phyloP scores from a whole-genome alignment of 1,284 basidiomycete genomes.

The Ustilago crameri region DNA sequence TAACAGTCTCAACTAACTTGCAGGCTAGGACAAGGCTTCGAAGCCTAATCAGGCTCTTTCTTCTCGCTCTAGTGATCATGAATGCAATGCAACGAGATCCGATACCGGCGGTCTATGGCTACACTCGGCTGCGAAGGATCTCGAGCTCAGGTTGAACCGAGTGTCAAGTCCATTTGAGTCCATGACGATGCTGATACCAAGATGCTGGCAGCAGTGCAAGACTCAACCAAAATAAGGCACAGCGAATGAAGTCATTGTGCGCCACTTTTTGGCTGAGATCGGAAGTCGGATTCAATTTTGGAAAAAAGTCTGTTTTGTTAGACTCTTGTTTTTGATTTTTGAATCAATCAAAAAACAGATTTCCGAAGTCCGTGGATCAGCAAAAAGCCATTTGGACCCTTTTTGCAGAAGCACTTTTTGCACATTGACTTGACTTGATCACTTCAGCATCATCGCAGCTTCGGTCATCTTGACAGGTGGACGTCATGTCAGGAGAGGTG shows the following conservation, averaged over 20 bases:
- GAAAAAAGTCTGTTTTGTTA: not conserved
- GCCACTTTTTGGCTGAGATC: not conserved
- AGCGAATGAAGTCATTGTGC: conserved; percentile 8
- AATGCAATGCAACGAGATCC: too few relatives aligned
- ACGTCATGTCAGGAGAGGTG: conserved; percentile 23
- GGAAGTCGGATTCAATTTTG: not conserved
- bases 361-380: too few relatives aligned
- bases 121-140: too few relatives aligned
- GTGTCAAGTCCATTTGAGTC: too few relatives aligned
- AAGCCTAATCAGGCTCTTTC: too few relatives aligned
- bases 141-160: too few relatives aligned
- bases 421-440: not conserved
- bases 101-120: too few relatives aligned
- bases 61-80: not conserved
- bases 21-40: too few relatives aligned
- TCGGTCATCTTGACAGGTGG: not conserved
- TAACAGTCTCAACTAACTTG: too few relatives aligned
- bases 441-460: not conserved
- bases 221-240: too few relatives aligned
- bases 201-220: not conserved
- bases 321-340: too few relatives aligned
- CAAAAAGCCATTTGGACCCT: not conserved
- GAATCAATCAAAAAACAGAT: not conserved
- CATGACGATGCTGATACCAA: not conserved
- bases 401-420: not conserved